Evolutionary conservation across 164 flowering plant genomes (phyloP), one percentile per base, ranked within the genome.

Genomic region (Akebia trifoliata): DNA sequence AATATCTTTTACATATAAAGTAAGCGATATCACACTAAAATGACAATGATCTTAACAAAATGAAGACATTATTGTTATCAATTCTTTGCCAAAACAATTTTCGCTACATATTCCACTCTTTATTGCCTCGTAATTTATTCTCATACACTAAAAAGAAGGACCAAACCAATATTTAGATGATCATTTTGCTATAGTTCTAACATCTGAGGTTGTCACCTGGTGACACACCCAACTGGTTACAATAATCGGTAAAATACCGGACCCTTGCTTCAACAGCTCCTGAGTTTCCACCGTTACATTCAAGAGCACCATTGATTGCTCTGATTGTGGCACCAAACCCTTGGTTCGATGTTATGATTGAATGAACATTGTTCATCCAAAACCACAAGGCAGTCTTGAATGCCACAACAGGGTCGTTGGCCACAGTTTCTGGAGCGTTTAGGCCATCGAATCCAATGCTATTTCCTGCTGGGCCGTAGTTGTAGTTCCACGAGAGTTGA

Each of bases 301-400:
- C 77, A 4, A 62, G 36, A 15, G 54, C 46, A 8, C 72, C 62
- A 45, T 75, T 75, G 35, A 75, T 72, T 22, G 74, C 74, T 37
- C 76, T 43, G 22, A 69, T 74, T 12, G 81, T 77, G 0, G 66
- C 59, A 2, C 81, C 81, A 26, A 74, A 74, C 25, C 78, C 81
- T 56, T 64, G 65, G 6, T 71, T 74, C 3, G 76, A 69, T 18
- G 57, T 63, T 2, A 68, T 56, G 38, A 35, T 35, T 0, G 54
- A 36, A n/a, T 76, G 74, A 26, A 60, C 65, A 14, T 69, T 61
- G 42, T 63, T 66, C 72, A 60, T 73, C 82, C 82, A 78, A 40
- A 32, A 76, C 80, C 78, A 76, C 30, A 76, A 40, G 3, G 73
- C 77, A 0, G 78, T 53, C 63, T 65, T 74, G 72, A 73, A 75